phyloP scores from a whole-genome alignment of 805 yeast species.

The Candida cerambycidarum region DNA sequence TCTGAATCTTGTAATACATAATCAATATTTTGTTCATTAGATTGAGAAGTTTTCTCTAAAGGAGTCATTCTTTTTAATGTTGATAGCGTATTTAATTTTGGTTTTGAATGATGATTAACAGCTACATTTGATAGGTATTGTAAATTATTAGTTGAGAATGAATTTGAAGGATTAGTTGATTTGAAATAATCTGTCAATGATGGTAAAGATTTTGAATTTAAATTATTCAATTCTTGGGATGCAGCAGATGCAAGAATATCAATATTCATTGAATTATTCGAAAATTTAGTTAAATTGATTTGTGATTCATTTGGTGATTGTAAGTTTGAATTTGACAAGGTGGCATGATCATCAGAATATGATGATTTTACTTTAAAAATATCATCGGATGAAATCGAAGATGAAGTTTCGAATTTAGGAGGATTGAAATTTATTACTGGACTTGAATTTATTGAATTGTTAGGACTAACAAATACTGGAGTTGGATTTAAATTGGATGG shows the following conservation, averaged over 20 bases:
- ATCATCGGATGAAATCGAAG: slow-evolving; percentile 3
- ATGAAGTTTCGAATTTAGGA: background rate
- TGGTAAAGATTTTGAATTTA: slow-evolving; percentile 50
- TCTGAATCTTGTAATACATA: slow-evolving; percentile 42
- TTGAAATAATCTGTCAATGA: slow-evolving; percentile 50
- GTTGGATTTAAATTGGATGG: slow-evolving; percentile 9
- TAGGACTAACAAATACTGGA: background rate
- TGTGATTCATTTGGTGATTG: slow-evolving; percentile 5
- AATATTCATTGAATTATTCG: slow-evolving; percentile 29
- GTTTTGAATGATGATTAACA: slow-evolving; percentile 17
- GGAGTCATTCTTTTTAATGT: slow-evolving; percentile 68
- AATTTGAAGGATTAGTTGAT: slow-evolving; percentile 11
- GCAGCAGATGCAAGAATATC: slow-evolving; percentile 57
- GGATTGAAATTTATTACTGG: slow-evolving; percentile 1
- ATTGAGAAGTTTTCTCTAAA: slow-evolving; percentile 21
- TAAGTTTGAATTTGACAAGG: background rate
- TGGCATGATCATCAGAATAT: slow-evolving; percentile 5
- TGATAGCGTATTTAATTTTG: slow-evolving; percentile 34
- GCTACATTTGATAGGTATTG: slow-evolving; percentile 29
- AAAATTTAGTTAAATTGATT: background rate
- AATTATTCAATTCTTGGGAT: slow-evolving; percentile 49
- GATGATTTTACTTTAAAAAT: slow-evolving; percentile 5
- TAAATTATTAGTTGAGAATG: slow-evolving; percentile 19
- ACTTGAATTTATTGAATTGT: slow-evolving; percentile 4
- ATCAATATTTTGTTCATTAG: slow-evolving; percentile 3